Evolutionary conservation across 2,329 filamentous ascomycete species (phyloP).

Genomic region (Nothophoma quercina): DNA sequence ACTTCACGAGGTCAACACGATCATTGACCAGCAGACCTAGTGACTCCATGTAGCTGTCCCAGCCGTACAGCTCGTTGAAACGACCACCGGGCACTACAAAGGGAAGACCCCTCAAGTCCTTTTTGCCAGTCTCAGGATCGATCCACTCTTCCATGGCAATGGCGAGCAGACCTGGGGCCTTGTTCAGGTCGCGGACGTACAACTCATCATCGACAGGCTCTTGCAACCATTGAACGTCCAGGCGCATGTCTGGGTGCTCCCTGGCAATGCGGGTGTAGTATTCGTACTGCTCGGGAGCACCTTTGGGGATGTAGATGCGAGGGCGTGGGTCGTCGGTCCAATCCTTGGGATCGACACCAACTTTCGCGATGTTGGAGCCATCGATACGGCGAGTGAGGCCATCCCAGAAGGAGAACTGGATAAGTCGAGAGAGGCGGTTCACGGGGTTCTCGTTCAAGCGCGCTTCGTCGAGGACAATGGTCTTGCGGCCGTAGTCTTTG

Average conservation of each 20-base stretch:
- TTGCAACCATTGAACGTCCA: slow-evolving; percentile 84
- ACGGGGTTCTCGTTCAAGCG: slow-evolving; percentile 96
- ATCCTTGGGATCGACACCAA: slow-evolving; percentile 90
- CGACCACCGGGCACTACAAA: slow-evolving; percentile 97
- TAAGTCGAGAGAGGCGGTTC: slow-evolving; percentile 82
- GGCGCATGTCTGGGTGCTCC: slow-evolving; percentile 79
- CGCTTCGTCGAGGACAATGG: slow-evolving; percentile 89
- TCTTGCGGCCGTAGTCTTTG: slow-evolving; percentile 86
- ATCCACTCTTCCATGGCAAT: slow-evolving; percentile 82
- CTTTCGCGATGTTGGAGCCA: slow-evolving; percentile 83
- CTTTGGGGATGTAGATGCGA: slow-evolving; percentile 86
- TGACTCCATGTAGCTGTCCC: slow-evolving; percentile 99
- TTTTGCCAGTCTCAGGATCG: slow-evolving; percentile 72
- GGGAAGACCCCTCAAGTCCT: slow-evolving; percentile 78
- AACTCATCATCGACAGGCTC: slow-evolving; percentile 77
- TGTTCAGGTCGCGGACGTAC: slow-evolving; percentile 82
- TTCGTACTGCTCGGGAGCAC: slow-evolving; percentile 84
- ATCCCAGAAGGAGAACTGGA: slow-evolving; percentile 91
- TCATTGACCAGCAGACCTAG: slow-evolving; percentile 87
- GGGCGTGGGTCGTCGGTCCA: slow-evolving; percentile 91
- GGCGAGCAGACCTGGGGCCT: slow-evolving; percentile 86
- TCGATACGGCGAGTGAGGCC: slow-evolving; percentile 90
- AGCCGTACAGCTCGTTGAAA: slow-evolving; percentile 98
- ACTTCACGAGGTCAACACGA: slow-evolving; percentile 84
- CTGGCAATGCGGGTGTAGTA: slow-evolving; percentile 86